Evolutionary conservation across 2,329 filamentous ascomycete species (phyloP).

Genomic region (Tolypocladium capitatum): DNA sequence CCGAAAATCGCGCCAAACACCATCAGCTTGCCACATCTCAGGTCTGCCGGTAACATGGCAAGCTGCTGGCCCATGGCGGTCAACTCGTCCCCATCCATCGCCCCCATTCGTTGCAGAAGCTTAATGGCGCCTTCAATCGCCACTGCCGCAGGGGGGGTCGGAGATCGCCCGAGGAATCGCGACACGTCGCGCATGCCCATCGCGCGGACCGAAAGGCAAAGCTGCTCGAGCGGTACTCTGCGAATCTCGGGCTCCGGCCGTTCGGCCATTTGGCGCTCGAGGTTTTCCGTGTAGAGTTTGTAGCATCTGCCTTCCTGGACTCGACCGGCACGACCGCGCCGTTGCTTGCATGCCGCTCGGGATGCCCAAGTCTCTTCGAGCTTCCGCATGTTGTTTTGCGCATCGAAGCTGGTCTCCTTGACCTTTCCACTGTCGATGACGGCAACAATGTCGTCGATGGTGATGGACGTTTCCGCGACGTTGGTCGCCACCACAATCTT

Average conservation of each 20-base stretch:
- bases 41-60: conserved; percentile 87
- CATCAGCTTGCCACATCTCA: conserved; percentile 88
- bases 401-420: conserved; percentile 92
- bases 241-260: conserved; percentile 89
- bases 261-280: conserved; percentile 76
- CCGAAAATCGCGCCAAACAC: conserved; percentile 91
- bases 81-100: conserved; percentile 71
- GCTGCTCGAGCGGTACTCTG: conserved; percentile 82
- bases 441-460: conserved; percentile 91
- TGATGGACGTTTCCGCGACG: conserved; percentile 95
- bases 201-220: conserved; percentile 85
- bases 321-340: conserved; percentile 83
- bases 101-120: conserved; percentile 73
- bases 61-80: conserved; percentile 86
- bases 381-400: conserved; percentile 83
- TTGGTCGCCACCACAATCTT: conserved; percentile 95
- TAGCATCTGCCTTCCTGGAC: conserved; percentile 87
- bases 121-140: conserved; percentile 78
- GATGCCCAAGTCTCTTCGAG: conserved; percentile 94
- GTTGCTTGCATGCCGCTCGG: conserved; percentile 83
- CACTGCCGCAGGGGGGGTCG: conserved; percentile 74
- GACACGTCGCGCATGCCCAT: conserved; percentile 83
- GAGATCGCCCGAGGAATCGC: conserved; percentile 67
- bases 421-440: conserved; percentile 93
- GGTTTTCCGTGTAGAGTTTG: conserved; percentile 81